Percentiles rank a stretch among this genome's conserved stretches.
Evolutionary conservation across 148 eudicot genomes (phyloP).

Genomic region (Persicaria maculosa): DNA sequence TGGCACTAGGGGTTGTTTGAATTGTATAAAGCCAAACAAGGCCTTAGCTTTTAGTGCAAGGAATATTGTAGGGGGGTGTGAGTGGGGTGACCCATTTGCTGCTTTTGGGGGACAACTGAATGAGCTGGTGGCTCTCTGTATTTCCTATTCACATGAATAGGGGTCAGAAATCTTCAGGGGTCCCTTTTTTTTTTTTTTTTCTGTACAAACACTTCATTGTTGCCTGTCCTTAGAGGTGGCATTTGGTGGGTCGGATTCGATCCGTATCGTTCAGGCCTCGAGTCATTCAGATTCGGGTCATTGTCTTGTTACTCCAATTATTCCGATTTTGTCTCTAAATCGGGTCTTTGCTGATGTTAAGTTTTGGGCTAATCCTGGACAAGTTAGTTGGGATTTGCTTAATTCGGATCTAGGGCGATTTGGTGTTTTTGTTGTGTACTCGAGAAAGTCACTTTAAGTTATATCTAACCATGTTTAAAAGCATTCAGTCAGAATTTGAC

Average conservation of each 20-base stretch:
- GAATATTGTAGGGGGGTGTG: not conserved
- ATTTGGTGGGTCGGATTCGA: not conserved
- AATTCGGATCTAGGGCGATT: not conserved
- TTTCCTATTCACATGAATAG: conserved; percentile 1
- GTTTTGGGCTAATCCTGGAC: not conserved
- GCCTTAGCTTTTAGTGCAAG: conserved; percentile 8
- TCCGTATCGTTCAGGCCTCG: not conserved
- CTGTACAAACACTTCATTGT: not conserved
- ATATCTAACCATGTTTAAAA: not conserved
- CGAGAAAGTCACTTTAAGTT: not conserved
- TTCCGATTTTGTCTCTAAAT: not conserved
- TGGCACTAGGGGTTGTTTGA: conserved; percentile 7
- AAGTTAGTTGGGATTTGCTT: not conserved
- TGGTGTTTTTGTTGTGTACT: not conserved
- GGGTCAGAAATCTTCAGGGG: not conserved
- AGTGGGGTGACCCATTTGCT: not conserved
- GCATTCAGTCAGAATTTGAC: too few species aligned
- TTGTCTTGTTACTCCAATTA: not conserved
- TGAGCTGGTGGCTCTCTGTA: conserved; percentile 10
- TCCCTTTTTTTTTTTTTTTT: not conserved
- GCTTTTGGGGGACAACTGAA: not conserved
- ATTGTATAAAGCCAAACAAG: conserved; percentile 6
- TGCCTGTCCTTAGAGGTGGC: conserved; percentile 2
- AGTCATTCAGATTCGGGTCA: not conserved
- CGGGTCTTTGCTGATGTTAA: not conserved